These are phyloP conservation scores for Ilex asprella DNA, from an alignment of 257 asterid species.

Conservation along the genomic window DNA sequence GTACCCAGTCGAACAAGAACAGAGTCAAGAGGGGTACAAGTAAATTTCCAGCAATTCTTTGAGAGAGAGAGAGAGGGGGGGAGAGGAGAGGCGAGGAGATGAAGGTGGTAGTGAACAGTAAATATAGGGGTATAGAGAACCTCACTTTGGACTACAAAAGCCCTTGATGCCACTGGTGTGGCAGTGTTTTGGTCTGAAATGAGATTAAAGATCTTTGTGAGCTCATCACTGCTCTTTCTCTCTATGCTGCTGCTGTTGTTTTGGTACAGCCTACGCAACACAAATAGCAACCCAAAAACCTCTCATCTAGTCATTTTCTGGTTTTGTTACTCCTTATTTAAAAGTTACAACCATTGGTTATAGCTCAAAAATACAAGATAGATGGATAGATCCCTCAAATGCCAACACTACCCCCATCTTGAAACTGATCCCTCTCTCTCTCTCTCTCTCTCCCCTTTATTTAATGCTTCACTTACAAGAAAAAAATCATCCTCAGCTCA, in stretches of 20 bases:
- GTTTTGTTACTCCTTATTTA: too few relatives aligned
- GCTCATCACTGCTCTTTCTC: conserved; percentile 1
- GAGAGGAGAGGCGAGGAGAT: neutral
- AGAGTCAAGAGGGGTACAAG: conserved; percentile 15
- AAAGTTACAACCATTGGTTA: neutral
- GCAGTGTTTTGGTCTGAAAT: conserved; percentile 68
- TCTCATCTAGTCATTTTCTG: neutral
- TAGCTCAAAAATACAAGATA: neutral
- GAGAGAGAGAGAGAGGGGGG: neutral
- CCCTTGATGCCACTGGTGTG: conserved; percentile 47
- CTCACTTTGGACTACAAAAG: conserved; percentile 25
- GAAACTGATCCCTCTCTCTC: too few relatives aligned
- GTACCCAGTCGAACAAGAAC: conserved; percentile 7
- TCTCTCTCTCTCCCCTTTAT: too few relatives aligned
- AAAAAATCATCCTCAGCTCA: too few relatives aligned
- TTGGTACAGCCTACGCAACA: neutral
- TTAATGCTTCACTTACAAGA: too few relatives aligned
- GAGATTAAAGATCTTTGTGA: conserved; percentile 61
- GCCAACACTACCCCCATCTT: too few relatives aligned
- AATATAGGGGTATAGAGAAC: neutral
- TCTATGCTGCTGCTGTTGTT: neutral
- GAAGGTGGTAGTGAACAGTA: neutral
- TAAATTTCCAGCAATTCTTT: conserved; percentile 12
- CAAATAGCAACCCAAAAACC: neutral
- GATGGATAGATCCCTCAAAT: neutral